A percentile compares a stretch with the other conserved stretches of the same genome.
Evolutionary conservation across 805 yeast genomes (phyloP).

Genomic region (Naumovozyma baii): DNA sequence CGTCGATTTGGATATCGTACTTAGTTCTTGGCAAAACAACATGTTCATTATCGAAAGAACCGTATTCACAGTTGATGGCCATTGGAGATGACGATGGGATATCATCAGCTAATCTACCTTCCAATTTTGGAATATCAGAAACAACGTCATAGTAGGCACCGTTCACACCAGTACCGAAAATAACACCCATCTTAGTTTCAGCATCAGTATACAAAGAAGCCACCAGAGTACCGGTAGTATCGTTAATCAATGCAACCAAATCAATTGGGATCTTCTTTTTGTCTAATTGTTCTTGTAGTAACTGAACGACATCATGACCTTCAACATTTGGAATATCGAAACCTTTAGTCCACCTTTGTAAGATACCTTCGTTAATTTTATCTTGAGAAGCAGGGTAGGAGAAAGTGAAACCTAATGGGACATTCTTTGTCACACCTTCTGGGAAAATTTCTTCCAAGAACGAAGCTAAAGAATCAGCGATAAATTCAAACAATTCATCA

Average conservation of each 20-base stretch:
- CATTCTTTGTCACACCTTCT: constrained; percentile 48
- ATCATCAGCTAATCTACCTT: constrained; percentile 56
- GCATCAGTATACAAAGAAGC: constrained; percentile 89
- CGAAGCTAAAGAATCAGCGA: constrained; percentile 65
- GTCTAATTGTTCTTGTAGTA: constrained; percentile 69
- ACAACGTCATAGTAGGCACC: constrained; percentile 86
- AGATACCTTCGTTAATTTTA: constrained; percentile 71
- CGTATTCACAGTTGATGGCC: constrained; percentile 97
- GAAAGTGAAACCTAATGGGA: constrained; percentile 89
- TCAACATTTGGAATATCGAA: constrained; percentile 87
- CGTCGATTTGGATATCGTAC: constrained; percentile 71
- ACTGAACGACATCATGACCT: constrained; percentile 86
- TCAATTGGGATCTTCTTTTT: constrained; percentile 60
- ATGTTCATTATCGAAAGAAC: constrained; percentile 91
- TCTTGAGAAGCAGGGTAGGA: constrained; percentile 79
- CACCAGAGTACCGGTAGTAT: constrained; percentile 91
- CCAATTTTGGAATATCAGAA: constrained; percentile 67
- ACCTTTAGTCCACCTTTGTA: constrained; percentile 96
- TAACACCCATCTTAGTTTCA: constrained; percentile 82
- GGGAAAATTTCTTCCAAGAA: constrained; percentile 62
- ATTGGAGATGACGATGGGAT: constrained; percentile 55
- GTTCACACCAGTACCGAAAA: constrained; percentile 94
- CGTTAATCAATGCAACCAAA: constrained; percentile 87
- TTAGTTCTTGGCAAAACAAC: constrained; percentile 74
- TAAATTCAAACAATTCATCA: constrained; percentile 73